Evolutionary conservation across 2,329 filamentous ascomycete species (phyloP).

Genomic region (Ramichloridium luteum): DNA sequence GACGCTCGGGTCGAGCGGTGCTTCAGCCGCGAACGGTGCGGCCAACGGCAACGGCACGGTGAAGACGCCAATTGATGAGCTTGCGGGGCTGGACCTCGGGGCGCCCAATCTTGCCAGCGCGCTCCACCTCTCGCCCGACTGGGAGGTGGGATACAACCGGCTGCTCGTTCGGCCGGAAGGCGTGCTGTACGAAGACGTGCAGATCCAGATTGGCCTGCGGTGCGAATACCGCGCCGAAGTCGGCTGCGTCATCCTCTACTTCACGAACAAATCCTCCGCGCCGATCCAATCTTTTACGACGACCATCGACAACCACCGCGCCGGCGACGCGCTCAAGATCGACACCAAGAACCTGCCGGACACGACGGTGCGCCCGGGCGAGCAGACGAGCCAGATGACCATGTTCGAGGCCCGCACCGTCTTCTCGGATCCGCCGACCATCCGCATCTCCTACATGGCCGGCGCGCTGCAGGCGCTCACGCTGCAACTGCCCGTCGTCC

Average conservation of each 20-base stretch:
- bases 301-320: constrained; percentile 70
- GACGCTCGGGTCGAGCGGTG: constrained; percentile 34
- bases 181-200: constrained; percentile 85
- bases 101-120: constrained; percentile 81
- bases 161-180: constrained; percentile 72
- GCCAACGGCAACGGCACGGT: constrained; percentile 20
- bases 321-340: constrained; percentile 58
- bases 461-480: constrained; percentile 88
- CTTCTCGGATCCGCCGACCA: constrained; percentile 76
- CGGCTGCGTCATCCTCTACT: constrained; percentile 90
- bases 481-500: constrained; percentile 71
- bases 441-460: constrained; percentile 86
- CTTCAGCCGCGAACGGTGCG: constrained; percentile 27
- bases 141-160: constrained; percentile 80
- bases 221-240: constrained; percentile 94
- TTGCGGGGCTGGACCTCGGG: constrained; percentile 72
- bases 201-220: constrained; percentile 82
- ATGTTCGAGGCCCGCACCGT: constrained; percentile 81
- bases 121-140: constrained; percentile 84
- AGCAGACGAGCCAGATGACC: constrained; percentile 82
- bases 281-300: constrained; percentile 87
- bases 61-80: constrained; percentile 41
- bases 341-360: constrained; percentile 85
- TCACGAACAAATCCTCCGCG: constrained; percentile 83
- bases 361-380: constrained; percentile 58